These are phyloP conservation scores for Suillus tomentosus DNA, from an alignment of 768 basidiomycete genomes.

Conservation along the genomic window DNA sequence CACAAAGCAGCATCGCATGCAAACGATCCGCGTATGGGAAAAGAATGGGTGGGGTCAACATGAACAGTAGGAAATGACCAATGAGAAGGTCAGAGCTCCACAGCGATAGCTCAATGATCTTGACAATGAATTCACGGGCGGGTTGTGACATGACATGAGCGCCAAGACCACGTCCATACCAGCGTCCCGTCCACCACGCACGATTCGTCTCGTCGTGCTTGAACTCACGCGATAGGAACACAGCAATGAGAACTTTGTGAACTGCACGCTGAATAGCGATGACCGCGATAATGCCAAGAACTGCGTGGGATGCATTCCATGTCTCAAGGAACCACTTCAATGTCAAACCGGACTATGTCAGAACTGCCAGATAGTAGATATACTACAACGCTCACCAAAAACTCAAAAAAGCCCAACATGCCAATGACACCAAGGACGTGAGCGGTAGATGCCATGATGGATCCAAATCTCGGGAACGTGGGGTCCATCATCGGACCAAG, in stretches of 20 bases:
- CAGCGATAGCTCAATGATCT: conserved; percentile 93
- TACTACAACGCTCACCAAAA: conserved; percentile 63
- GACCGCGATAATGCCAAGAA: conserved; percentile 89
- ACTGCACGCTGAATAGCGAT: conserved; percentile 91
- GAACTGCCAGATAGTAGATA: background rate
- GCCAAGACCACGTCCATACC: conserved; percentile 95
- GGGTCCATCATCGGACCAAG: conserved; percentile 88
- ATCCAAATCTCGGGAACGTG: conserved; percentile 86
- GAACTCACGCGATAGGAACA: conserved; percentile 96
- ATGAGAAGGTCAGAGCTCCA: conserved; percentile 95
- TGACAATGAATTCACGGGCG: conserved; percentile 95
- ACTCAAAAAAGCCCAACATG: conserved; percentile 93
- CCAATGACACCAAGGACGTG: conserved; percentile 83
- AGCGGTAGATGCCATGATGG: conserved; percentile 88
- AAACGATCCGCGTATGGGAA: conserved; percentile 91
- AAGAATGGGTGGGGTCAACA: conserved; percentile 85
- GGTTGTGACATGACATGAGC: conserved; percentile 95
- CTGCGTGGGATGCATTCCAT: conserved; percentile 91
- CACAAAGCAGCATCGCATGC: conserved; percentile 90
- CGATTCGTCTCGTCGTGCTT: conserved; percentile 99
- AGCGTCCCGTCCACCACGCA: conserved; percentile 98
- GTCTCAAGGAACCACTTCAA: conserved; percentile 89
- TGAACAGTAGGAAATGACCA: conserved; percentile 85
- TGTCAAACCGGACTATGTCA: conserved; percentile 18
- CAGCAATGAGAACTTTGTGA: conserved; percentile 91